Conservation (phyloP, 257 asterid genomes). For the Penstemon davidsonii region DNA sequence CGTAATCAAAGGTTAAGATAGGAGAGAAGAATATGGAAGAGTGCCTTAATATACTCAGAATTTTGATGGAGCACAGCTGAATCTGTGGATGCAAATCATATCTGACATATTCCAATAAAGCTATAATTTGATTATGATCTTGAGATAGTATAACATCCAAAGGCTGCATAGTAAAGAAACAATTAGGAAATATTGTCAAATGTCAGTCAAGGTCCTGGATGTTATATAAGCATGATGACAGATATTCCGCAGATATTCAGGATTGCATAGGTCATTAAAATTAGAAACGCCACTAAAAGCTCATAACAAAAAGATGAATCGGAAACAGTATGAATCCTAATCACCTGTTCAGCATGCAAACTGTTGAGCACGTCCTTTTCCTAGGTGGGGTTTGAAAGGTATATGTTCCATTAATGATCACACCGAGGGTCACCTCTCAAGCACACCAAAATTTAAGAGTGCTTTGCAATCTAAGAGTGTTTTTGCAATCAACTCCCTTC, state of each 20-base stretch:
- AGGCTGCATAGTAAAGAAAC: slow-evolving; percentile 65
- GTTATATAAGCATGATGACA: slow-evolving; percentile 2
- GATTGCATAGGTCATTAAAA: neutral
- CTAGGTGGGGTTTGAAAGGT: too few relatives aligned
- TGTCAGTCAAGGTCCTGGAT: slow-evolving; percentile 19
- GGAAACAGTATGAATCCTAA: slow-evolving; percentile 13
- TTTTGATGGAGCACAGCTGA: slow-evolving; percentile 85
- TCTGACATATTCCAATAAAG: slow-evolving; percentile 84
- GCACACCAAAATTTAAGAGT: too few relatives aligned
- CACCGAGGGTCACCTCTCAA: too few relatives aligned
- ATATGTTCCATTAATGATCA: too few relatives aligned
- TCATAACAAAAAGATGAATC: neutral
- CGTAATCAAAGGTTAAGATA: slow-evolving; percentile 18
- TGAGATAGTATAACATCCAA: slow-evolving; percentile 90
- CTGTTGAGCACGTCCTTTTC: neutral
- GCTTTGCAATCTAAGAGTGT: too few relatives aligned
- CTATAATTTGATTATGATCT: slow-evolving; percentile 80
- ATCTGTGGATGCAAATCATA: slow-evolving; percentile 82
- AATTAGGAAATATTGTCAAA: slow-evolving; percentile 20
- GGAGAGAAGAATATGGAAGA: slow-evolving; percentile 24
- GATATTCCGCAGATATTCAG: neutral
- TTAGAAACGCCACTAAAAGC: neutral
- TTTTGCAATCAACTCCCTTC: too few relatives aligned
- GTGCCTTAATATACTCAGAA: slow-evolving; percentile 82
- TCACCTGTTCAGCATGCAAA: slow-evolving; percentile 1